Evolutionary conservation across 768 basidiomycete species (phyloP), one percentile per base, ranked within the genome.

Genomic region (Leccinum subgranulosum): DNA sequence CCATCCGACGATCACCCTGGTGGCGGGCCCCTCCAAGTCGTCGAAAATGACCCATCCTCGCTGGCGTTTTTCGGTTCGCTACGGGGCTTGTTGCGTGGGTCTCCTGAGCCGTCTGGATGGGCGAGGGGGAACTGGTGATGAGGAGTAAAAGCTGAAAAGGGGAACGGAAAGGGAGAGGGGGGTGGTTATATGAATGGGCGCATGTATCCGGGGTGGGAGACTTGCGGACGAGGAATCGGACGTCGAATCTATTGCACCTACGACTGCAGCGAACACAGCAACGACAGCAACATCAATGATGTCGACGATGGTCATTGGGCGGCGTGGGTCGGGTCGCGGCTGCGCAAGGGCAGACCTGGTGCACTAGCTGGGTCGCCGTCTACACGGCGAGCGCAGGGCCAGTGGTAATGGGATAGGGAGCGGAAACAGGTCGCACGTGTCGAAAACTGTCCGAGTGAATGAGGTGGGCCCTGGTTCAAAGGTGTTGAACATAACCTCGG

Each of bases 181-280:
- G 62, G 3, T 73, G 71, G 64, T 69, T 15, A 70, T 71, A 15
- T 51, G 71, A 27, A 71, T 69, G 46, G 70, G 72, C 43, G 62
- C 63, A 3, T 21, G 66, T 49, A 47, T 73, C 51, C 59, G 56
- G 15, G 29, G 51, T 9, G 28, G 28, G 28, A 3, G 25, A 25
- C 25, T 3, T 25, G 28, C 8, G n/a, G 31, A 11, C 2, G 46
- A 54, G 12, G 58, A 61, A 29, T 67, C 65, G 6, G 69, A 69
- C 21, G 57, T 58, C 2, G 69, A 70, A 9, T 50, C 55, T 6
- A 31, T 31, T 2, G 6, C 28, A 9, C 0, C 6, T 7, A 29
- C 8, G 7, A 29, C 8, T 29, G 28, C 7, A 29, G 28, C 28
- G 7, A 29, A 29, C 28, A 29, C 28, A 3, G 0, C 31, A 31